Evolutionary conservation across 345 rosid genomes (phyloP).

Genomic region (Salix brachista): DNA sequence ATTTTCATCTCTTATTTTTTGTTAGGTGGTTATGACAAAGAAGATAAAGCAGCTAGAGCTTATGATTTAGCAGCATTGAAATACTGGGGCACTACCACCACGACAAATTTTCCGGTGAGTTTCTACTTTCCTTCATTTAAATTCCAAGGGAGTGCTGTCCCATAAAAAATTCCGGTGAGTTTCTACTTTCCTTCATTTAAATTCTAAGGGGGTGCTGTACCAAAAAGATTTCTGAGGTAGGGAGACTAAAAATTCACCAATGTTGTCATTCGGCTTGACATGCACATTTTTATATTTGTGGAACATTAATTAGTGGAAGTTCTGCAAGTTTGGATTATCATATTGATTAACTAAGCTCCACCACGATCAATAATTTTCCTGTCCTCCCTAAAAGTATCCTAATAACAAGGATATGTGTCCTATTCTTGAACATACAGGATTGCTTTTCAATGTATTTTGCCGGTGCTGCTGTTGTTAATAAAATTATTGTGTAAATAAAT

Average conservation of each 20-base stretch:
- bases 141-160: background rate
- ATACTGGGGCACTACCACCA: constrained; percentile 31
- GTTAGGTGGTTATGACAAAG: constrained; percentile 30
- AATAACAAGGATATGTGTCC: constrained; percentile 9
- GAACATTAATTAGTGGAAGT: constrained; percentile 7
- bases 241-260: background rate
- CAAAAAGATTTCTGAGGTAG: too few relatives aligned
- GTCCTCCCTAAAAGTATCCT: constrained; percentile 20
- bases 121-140: constrained; percentile 1
- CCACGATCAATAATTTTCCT: background rate
- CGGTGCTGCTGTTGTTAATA: constrained; percentile 7
- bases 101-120: constrained; percentile 28
- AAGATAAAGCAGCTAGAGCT: constrained; percentile 33
- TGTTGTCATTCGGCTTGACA: constrained; percentile 13
- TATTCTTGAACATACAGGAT: background rate
- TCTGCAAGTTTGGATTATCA: background rate
- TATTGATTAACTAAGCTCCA: background rate
- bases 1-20: background rate
- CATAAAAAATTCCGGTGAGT: too few relatives aligned
- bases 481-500: background rate
- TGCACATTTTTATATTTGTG: background rate
- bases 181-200: constrained; percentile 2
- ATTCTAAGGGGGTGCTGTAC: background rate
- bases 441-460: background rate
- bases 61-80: constrained; percentile 33